Percentiles rank a stretch among this genome's conserved stretches.
phyloP scores from a whole-genome alignment of 23 red algal genomes.

The Cyanidioschyzon merolae region DNA sequence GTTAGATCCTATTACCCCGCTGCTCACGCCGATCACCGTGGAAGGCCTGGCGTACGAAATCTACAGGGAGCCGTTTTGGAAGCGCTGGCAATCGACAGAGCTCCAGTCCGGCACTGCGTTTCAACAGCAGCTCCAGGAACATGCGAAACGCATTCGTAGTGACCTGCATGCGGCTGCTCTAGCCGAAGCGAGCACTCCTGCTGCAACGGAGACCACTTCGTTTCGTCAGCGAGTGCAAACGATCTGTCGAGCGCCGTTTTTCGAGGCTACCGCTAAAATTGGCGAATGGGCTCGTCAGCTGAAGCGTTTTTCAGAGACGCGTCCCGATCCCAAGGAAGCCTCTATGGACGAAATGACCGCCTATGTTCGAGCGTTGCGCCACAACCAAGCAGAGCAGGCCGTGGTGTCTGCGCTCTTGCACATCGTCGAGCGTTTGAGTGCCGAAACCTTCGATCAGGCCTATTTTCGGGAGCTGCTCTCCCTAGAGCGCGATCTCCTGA shows the following conservation, averaged over 20 bases:
- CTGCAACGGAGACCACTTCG: background rate
- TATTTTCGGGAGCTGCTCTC: background rate
- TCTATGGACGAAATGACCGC: background rate
- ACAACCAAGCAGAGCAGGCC: background rate
- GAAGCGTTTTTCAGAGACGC: conserved; percentile 7
- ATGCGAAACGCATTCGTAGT: background rate
- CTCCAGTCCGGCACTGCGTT: background rate
- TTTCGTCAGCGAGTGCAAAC: background rate
- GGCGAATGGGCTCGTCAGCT: background rate
- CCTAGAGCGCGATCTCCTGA: background rate
- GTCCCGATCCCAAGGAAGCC: background rate
- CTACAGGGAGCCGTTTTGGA: background rate
- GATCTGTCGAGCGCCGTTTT: background rate
- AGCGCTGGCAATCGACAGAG: background rate
- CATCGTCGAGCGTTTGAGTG: background rate
- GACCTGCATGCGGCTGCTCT: background rate
- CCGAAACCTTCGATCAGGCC: background rate
- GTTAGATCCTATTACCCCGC: conserved; percentile 10
- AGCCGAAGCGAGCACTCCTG: background rate
- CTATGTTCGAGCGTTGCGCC: background rate
- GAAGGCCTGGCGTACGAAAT: background rate
- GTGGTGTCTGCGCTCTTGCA: background rate
- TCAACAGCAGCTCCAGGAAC: background rate
- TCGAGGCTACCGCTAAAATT: background rate
- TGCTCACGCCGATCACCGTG: background rate